These are phyloP conservation scores for Pseudozyma flocculosa DNA, from an alignment of 1,284 basidiomycete genomes.

Conservation along the genomic window DNA sequence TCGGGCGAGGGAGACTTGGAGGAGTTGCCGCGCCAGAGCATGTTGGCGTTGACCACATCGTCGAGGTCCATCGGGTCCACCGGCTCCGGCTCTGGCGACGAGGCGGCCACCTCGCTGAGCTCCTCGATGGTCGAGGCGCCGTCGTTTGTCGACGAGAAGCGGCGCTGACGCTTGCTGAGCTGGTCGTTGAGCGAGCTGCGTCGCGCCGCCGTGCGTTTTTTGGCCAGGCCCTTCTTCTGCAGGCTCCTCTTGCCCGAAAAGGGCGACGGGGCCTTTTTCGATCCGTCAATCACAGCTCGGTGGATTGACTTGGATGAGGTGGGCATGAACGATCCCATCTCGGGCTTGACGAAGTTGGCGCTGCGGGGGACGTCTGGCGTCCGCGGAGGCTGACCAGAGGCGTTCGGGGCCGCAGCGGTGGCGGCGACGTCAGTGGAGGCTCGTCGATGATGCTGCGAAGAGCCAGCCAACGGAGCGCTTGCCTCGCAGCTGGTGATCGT, in stretches of 20 bases:
- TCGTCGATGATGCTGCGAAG: too few relatives aligned
- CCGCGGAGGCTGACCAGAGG: constrained; percentile 6
- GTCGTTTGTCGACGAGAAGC: constrained; percentile 34
- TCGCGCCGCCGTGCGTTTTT: constrained; percentile 31
- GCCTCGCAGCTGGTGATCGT: too few relatives aligned
- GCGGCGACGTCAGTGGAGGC: too few relatives aligned
- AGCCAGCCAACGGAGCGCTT: too few relatives aligned
- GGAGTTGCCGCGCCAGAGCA: constrained; percentile 40
- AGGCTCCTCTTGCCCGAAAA: constrained; percentile 41
- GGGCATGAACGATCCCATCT: constrained; percentile 54
- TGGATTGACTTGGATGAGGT: constrained; percentile 50
- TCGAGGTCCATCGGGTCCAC: constrained; percentile 52
- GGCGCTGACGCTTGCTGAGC: constrained; percentile 39
- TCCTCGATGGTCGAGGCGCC: constrained; percentile 29
- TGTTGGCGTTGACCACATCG: constrained; percentile 51
- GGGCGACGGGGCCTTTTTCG: constrained; percentile 50
- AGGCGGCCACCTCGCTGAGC: constrained; percentile 35
- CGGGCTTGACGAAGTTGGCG: constrained; percentile 27
- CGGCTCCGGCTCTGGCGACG: constrained; percentile 36
- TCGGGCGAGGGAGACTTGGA: constrained; percentile 38
- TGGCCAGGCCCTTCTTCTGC: constrained; percentile 43
- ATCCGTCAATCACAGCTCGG: constrained; percentile 56
- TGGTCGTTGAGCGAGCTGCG: constrained; percentile 25
- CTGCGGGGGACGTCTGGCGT: constrained; percentile 27
- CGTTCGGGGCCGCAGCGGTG: background rate